phyloP scores from a whole-genome alignment of 768 basidiomycete species.

The Podaxis mareebaensis region DNA sequence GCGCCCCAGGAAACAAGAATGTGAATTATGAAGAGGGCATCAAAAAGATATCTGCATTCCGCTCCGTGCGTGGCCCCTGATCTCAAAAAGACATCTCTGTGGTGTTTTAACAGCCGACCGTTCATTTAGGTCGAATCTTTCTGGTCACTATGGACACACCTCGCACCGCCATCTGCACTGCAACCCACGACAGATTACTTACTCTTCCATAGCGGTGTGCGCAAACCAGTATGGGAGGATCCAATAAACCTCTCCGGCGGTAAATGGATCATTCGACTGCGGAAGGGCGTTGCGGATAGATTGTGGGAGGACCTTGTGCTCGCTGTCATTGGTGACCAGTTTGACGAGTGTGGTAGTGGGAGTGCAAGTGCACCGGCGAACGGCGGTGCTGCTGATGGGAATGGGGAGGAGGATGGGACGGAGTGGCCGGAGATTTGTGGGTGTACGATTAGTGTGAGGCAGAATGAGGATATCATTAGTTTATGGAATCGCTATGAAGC shows the following conservation, averaged over 20 bases:
- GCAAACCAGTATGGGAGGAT: conserved; percentile 95
- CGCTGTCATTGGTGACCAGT: conserved; percentile 88
- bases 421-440: conserved; percentile 89
- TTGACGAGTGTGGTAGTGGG: conserved; percentile 43
- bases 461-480: conserved; percentile 92
- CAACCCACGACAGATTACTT: conserved; percentile 93
- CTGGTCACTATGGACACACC: conserved; percentile 93
- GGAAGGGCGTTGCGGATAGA: conserved; percentile 88
- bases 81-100: background rate
- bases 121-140: conserved; percentile 83
- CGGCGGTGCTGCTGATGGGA: conserved; percentile 20
- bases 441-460: conserved; percentile 91
- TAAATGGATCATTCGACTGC: conserved; percentile 93
- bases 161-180: conserved; percentile 80
- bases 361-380: background rate
- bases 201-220: conserved; percentile 83
- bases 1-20: conserved; percentile 86
- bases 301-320: conserved; percentile 90
- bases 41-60: conserved; percentile 87
- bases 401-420: conserved; percentile 40
- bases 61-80: conserved; percentile 57
- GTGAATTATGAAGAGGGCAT: conserved; percentile 94
- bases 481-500: conserved; percentile 88
- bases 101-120: background rate
- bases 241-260: conserved; percentile 85